phyloP scores from a whole-genome alignment of 176 grass and related monocot genomes.

The Aegilops tauschii region DNA sequence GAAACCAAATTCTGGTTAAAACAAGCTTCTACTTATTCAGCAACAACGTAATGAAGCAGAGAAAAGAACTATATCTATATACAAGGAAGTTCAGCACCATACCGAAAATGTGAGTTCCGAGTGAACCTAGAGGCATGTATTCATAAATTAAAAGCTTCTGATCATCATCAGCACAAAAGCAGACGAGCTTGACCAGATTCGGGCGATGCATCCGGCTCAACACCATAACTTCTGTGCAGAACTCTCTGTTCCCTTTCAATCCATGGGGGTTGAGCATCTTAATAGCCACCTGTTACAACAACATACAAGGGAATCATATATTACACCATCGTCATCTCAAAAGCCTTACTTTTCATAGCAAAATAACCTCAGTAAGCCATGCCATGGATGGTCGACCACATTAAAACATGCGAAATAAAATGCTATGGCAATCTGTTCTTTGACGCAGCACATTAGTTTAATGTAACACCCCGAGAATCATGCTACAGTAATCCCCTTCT shows the following conservation, averaged over 20 bases:
- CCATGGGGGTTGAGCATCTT: slow-evolving; percentile 63
- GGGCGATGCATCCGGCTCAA: slow-evolving; percentile 67
- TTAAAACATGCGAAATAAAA: not conserved
- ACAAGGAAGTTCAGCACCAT: slow-evolving; percentile 4
- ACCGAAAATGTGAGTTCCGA: slow-evolving; percentile 71
- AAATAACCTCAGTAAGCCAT: not conserved
- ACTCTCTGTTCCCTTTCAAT: slow-evolving; percentile 64
- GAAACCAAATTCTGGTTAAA: slow-evolving; percentile 12
- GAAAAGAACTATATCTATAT: not conserved
- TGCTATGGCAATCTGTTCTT: not conserved
- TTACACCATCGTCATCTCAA: not conserved
- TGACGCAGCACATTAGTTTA: not conserved
- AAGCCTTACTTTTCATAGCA: not conserved
- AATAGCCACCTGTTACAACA: slow-evolving; percentile 68
- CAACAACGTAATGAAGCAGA: not conserved
- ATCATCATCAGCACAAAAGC: slow-evolving; percentile 54
- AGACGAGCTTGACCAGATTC: slow-evolving; percentile 77
- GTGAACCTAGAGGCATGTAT: slow-evolving; percentile 76
- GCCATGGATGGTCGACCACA: not conserved
- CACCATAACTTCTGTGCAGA: slow-evolving; percentile 61
- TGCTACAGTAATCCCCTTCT: too few relatives aligned
- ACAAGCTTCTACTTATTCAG: not conserved
- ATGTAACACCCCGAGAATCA: too few relatives aligned
- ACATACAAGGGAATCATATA: slow-evolving; percentile 10
- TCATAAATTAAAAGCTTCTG: slow-evolving; percentile 90